These are phyloP conservation scores for Sclerotinia borealis DNA, from an alignment of 2,329 filamentous ascomycete species.

Conservation along the genomic window DNA sequence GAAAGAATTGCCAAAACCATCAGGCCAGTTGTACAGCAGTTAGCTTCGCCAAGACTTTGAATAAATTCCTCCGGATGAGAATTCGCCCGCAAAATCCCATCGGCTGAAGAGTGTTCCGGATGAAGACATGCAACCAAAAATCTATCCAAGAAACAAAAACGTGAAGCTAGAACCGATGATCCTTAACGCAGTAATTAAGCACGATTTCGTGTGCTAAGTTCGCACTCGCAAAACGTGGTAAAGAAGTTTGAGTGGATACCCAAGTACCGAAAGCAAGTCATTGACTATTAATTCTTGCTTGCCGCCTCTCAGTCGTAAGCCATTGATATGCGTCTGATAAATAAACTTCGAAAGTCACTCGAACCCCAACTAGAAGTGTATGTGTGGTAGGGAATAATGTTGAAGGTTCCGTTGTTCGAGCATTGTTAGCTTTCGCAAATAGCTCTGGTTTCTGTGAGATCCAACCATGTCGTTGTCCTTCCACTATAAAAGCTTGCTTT, in stretches of 20 bases:
- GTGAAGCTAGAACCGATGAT: background rate
- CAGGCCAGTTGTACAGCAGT: conserved; percentile 4
- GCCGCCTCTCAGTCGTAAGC: background rate
- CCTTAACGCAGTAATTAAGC: background rate
- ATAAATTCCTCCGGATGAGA: conserved; percentile 7
- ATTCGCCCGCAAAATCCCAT: conserved; percentile 4
- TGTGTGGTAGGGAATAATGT: background rate
- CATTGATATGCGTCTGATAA: background rate
- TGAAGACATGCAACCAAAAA: conserved; percentile 12
- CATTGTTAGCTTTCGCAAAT: background rate
- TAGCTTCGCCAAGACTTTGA: conserved; percentile 2
- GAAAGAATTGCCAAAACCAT: background rate
- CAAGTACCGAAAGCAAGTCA: background rate
- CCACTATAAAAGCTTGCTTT: background rate
- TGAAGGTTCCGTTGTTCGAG: background rate
- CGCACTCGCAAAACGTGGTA: background rate
- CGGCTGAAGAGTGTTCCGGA: conserved; percentile 13
- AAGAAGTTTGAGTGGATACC: background rate
- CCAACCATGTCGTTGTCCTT: background rate
- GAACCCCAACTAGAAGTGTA: background rate
- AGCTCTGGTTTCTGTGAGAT: background rate
- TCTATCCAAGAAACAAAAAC: background rate
- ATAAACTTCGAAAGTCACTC: background rate
- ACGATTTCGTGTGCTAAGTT: background rate
- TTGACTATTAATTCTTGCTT: background rate